Evolutionary conservation across 495 filamentous ascomycete species (phyloP).

Genomic region (Pseudoneurospora amorphoporcata): DNA sequence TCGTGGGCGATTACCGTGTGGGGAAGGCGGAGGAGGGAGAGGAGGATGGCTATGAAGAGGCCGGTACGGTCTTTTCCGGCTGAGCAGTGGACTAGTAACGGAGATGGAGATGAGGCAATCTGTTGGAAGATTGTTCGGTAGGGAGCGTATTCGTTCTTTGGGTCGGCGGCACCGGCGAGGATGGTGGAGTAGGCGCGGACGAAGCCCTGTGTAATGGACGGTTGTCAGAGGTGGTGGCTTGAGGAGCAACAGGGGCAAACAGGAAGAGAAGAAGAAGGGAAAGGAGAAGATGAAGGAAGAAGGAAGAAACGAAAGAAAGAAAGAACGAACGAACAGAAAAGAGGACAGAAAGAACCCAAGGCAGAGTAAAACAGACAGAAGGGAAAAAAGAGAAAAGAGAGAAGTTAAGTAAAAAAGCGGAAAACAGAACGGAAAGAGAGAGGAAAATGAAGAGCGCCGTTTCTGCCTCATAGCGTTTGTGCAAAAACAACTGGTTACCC

Average conservation of each 20-base stretch:
- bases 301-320: background rate
- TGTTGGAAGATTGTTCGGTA: constrained; percentile 35
- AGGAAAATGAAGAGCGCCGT: background rate
- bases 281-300: background rate
- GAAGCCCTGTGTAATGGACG: constrained; percentile 30
- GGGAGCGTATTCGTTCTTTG: constrained; percentile 22
- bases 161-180: constrained; percentile 27
- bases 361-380: too few species aligned
- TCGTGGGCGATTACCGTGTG: constrained; percentile 50
- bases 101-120: constrained; percentile 23
- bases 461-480: background rate
- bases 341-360: too few species aligned
- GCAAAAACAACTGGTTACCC: background rate
- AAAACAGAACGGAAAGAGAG: background rate
- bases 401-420: background rate
- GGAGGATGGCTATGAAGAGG: constrained; percentile 47
- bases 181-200: constrained; percentile 44
- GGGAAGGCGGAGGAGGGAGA: constrained; percentile 45
- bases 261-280: too few species aligned
- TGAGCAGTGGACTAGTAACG: constrained; percentile 25
- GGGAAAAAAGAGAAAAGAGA: background rate
- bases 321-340: background rate
- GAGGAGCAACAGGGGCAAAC: too few species aligned
- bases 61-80: constrained; percentile 44
- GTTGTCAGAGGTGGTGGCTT: background rate